These are phyloP conservation scores for Sporothrix sp. DNA, from an alignment of 2,329 filamentous ascomycete species.

Conservation along the genomic window DNA sequence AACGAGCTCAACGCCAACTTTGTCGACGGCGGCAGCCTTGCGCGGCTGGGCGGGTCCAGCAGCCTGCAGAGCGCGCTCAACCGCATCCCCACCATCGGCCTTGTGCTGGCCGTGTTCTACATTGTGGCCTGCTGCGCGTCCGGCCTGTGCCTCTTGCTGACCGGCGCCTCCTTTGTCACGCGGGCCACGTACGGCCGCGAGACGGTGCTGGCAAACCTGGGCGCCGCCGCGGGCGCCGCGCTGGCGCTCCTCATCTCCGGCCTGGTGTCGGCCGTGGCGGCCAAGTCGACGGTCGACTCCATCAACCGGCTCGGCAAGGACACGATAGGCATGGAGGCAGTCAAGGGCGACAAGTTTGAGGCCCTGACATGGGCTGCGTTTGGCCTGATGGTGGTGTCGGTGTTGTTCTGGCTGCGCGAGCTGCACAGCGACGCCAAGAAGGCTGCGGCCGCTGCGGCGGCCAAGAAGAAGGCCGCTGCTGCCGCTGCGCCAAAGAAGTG, in stretches of 20 bases:
- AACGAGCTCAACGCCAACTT: slow-evolving; percentile 34
- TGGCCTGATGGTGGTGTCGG: slow-evolving; percentile 31
- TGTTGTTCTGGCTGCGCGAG: slow-evolving; percentile 33
- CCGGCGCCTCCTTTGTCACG: slow-evolving; percentile 25
- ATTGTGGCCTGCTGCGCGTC: slow-evolving; percentile 34
- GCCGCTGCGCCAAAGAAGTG: slow-evolving; percentile 1
- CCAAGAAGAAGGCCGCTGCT: slow-evolving; percentile 9
- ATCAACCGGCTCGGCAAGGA: slow-evolving; percentile 26
- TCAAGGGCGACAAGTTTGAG: slow-evolving; percentile 35
- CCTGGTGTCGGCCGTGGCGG: slow-evolving; percentile 13
- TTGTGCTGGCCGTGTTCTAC: slow-evolving; percentile 41
- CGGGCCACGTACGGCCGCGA: slow-evolving; percentile 12
- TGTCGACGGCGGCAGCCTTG: slow-evolving; percentile 34
- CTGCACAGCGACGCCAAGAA: slow-evolving; percentile 24
- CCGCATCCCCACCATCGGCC: slow-evolving; percentile 38
- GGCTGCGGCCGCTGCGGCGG: slow-evolving; percentile 13
- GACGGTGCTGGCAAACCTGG: slow-evolving; percentile 29
- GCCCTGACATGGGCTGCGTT: slow-evolving; percentile 39
- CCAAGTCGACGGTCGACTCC: slow-evolving; percentile 12
- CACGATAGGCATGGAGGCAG: slow-evolving; percentile 35
- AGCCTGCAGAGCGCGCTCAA: slow-evolving; percentile 38
- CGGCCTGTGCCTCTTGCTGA: slow-evolving; percentile 36
- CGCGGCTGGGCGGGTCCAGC: slow-evolving; percentile 35
- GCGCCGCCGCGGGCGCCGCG: slow-evolving; percentile 28
- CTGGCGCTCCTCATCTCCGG: slow-evolving; percentile 15